Conservation (phyloP, 768 basidiomycete genomes). For the Trametes elegans region DNA sequence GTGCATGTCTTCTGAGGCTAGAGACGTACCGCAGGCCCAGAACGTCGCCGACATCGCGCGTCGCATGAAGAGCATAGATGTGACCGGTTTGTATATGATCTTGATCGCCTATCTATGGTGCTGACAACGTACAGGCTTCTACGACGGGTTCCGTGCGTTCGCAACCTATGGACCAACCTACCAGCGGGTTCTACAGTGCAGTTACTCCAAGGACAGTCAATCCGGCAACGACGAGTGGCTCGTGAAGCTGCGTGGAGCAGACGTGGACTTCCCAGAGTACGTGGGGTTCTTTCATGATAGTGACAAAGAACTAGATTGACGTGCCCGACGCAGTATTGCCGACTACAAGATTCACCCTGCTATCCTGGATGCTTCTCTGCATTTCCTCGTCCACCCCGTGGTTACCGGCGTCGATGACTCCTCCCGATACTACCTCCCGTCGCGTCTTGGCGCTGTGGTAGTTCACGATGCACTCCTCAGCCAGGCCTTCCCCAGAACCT, state of each 20-base stretch:
- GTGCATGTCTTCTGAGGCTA: background rate
- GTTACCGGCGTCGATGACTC: constrained; percentile 31
- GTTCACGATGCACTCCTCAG: constrained; percentile 21
- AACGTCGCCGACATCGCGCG: background rate
- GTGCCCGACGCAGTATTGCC: constrained; percentile 22
- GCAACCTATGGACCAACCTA: constrained; percentile 34
- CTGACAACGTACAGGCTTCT: too few species aligned
- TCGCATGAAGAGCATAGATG: background rate
- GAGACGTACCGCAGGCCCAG: background rate
- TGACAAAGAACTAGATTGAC: too few species aligned
- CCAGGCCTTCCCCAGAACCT: constrained; percentile 7
- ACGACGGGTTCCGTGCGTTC: constrained; percentile 27
- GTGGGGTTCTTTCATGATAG: too few species aligned
- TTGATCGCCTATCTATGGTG: background rate
- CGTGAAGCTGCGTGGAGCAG: constrained; percentile 16
- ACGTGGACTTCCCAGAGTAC: constrained; percentile 15
- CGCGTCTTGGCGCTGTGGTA: constrained; percentile 18
- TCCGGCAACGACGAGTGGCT: constrained; percentile 2
- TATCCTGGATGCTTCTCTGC: constrained; percentile 37
- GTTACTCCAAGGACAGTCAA: background rate
- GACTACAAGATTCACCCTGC: constrained; percentile 37
- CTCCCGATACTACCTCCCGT: constrained; percentile 34
- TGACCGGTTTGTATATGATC: constrained; percentile 20
- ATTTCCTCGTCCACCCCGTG: constrained; percentile 31
- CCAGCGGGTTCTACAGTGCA: constrained; percentile 27